A percentile compares a stretch with the other conserved stretches of the same genome.
phyloP scores from a whole-genome alignment of 2,329 filamentous ascomycete genomes.

The Aspergillus transmontanensis region DNA sequence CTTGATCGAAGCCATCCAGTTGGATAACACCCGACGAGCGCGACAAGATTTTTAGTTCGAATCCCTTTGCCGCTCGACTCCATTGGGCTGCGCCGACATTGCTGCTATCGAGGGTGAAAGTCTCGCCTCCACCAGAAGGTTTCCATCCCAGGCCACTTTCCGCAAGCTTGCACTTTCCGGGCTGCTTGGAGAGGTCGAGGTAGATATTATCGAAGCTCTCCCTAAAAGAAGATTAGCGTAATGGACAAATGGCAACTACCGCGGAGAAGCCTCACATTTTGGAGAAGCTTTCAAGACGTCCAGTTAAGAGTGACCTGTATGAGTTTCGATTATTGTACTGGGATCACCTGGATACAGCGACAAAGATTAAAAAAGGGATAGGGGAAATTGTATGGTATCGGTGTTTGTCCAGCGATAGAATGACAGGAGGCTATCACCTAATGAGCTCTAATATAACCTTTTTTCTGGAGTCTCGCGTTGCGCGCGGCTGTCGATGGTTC shows the following conservation, averaged over 20 bases:
- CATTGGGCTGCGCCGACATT: slow-evolving; percentile 89
- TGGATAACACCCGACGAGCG: slow-evolving; percentile 85
- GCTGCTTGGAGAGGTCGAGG: slow-evolving; percentile 89
- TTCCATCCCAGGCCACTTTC: slow-evolving; percentile 97
- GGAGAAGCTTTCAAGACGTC: slow-evolving; percentile 28
- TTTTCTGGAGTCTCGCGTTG: slow-evolving; percentile 28
- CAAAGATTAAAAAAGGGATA: slow-evolving; percentile 1
- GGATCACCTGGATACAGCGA: neutral
- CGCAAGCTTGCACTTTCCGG: slow-evolving; percentile 90
- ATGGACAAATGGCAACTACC: neutral
- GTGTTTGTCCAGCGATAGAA: neutral
- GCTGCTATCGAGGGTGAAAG: slow-evolving; percentile 86
- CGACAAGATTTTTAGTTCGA: slow-evolving; percentile 88
- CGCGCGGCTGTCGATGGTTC: slow-evolving; percentile 21
- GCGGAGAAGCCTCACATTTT: slow-evolving; percentile 33
- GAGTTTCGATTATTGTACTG: neutral
- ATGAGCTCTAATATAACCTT: slow-evolving; percentile 21
- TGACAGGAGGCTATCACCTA: slow-evolving; percentile 8
- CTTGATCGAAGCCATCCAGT: slow-evolving; percentile 90
- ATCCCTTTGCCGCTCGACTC: slow-evolving; percentile 90
- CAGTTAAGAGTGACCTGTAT: neutral
- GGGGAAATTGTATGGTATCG: neutral
- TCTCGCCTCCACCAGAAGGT: slow-evolving; percentile 80
- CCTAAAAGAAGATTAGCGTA: slow-evolving; percentile 43
- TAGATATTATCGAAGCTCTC: slow-evolving; percentile 98